Base-by-base conservation (phyloP, 305 asterid species). In the Fraxinus latifolia region DNA sequence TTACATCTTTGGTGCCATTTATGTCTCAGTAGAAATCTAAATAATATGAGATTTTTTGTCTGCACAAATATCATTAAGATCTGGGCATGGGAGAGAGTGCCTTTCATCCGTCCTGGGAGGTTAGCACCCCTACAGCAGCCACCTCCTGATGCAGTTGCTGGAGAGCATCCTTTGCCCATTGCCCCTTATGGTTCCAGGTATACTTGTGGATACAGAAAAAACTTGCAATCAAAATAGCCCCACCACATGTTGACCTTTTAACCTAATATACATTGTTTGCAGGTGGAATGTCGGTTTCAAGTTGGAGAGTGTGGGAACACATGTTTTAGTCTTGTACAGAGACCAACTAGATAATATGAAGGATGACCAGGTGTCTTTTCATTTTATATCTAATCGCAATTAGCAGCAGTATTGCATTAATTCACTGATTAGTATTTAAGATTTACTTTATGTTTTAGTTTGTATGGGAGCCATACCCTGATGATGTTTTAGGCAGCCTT, bases 401-500 rank as follows among this genome's bases (percentile, higher is more conserved):
- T 70, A 17, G 39, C 11, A 32, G 17, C 29, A 12, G 27, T 11
- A 5, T 80, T 33, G 47, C 74, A 44, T 58, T 81, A 19, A 29
- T 75, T n/a, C 17, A 15, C 32, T 80, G 78, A 37, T 79, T 27
- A 77, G 76, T 44, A 75, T 76, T 33, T 82, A 79, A 72, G 23
- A 83, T 44, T 44, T 80, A 55, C 36, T 83, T 79, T 68, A 9
- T 93, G 74, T 81, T 91, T 67, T 83, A 92, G 93, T 90, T 94
- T 87, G 88, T 94, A 12, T 94, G 97, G 97, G 91, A 90, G 80
- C 94, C 97, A 3, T 94, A 92, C 86, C 90, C 95, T 11, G 47
- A 74, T 53, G 89, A 86, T 50, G 87, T 90, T 77, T 78, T 89
- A 80, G 89, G 85, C 72, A 86, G 84, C 87, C 91, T 94, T 84